Conservation (phyloP, 192 early-diverging fungal genomes). For the Coemansia sp. region DNA sequence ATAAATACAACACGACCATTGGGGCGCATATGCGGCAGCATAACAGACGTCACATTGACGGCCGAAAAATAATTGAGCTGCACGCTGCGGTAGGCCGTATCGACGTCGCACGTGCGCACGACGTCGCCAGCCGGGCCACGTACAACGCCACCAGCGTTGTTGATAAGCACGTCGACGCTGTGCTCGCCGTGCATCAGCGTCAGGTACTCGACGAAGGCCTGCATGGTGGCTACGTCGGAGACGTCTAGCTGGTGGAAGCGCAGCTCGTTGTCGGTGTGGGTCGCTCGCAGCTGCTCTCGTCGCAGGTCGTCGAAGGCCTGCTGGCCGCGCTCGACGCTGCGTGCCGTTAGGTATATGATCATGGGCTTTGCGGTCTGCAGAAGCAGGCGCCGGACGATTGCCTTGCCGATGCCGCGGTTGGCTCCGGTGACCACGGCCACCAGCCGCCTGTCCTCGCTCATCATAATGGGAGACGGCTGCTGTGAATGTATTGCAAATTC, state of each 20-base stretch:
- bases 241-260: constrained; percentile 53
- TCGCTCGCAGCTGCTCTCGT: constrained; percentile 22
- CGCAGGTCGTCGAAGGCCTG: constrained; percentile 41
- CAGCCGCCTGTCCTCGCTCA: constrained; percentile 29
- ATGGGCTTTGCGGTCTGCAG: constrained; percentile 28
- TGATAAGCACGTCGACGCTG: constrained; percentile 45
- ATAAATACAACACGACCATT: constrained; percentile 37
- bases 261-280: constrained; percentile 28
- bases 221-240: constrained; percentile 19
- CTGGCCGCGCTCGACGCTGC: constrained; percentile 39
- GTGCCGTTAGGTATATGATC: constrained; percentile 48
- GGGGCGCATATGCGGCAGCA: constrained; percentile 37
- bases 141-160: constrained; percentile 50
- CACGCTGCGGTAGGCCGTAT: constrained; percentile 27
- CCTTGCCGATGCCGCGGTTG: constrained; percentile 50
- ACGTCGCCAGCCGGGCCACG: neutral
- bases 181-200: constrained; percentile 39
- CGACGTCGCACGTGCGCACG: constrained; percentile 29
- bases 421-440: constrained; percentile 49
- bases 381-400: constrained; percentile 36
- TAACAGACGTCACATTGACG: constrained; percentile 26
- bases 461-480: neutral
- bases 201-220: constrained; percentile 37
- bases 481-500: neutral
- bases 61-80: constrained; percentile 47